Conservation (phyloP, 2,329 filamentous ascomycete species). For the Pyrenophora seminiperda region DNA sequence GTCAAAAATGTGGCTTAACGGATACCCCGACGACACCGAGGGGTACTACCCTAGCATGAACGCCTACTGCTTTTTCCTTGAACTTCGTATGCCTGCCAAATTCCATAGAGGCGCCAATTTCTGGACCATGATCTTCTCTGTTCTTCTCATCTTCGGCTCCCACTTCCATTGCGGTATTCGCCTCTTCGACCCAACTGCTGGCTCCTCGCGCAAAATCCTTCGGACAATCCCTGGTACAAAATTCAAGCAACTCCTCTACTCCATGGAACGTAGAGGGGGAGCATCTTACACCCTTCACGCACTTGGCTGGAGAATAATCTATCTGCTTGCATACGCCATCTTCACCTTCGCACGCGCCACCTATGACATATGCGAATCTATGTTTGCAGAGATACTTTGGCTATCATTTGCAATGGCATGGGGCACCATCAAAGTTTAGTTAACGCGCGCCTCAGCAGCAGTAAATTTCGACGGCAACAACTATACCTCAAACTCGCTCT, state of each 20-base stretch:
- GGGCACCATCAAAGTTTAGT: conserved; percentile 34
- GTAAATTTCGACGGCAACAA: conserved; percentile 16
- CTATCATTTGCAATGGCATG: conserved; percentile 33
- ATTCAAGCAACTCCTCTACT: conserved; percentile 16
- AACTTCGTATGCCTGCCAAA: conserved; percentile 17
- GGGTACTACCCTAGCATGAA: conserved; percentile 29
- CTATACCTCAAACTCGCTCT: conserved; percentile 14
- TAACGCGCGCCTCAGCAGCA: conserved; percentile 17
- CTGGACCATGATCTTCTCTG: conserved; percentile 33
- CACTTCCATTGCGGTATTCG: conserved; percentile 28
- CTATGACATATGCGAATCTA: conserved; percentile 27
- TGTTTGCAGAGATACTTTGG: conserved; percentile 34
- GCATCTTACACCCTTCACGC: conserved; percentile 3
- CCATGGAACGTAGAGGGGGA: conserved; percentile 13
- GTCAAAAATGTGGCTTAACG: conserved; percentile 29
- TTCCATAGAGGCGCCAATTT: conserved; percentile 19
- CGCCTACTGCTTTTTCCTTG: conserved; percentile 27
- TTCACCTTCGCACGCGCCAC: conserved; percentile 17
- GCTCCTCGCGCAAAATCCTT: conserved; percentile 19
- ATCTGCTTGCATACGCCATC: conserved; percentile 15
- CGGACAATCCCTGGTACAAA: conserved; percentile 21
- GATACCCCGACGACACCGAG: conserved; percentile 14
- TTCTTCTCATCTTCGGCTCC: conserved; percentile 25
- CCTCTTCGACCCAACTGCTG: conserved; percentile 25
- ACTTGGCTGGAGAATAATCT: conserved; percentile 12